Base-by-base conservation (phyloP, 83 land plant genomes). In the Diphasiastrum complanatum region DNA sequence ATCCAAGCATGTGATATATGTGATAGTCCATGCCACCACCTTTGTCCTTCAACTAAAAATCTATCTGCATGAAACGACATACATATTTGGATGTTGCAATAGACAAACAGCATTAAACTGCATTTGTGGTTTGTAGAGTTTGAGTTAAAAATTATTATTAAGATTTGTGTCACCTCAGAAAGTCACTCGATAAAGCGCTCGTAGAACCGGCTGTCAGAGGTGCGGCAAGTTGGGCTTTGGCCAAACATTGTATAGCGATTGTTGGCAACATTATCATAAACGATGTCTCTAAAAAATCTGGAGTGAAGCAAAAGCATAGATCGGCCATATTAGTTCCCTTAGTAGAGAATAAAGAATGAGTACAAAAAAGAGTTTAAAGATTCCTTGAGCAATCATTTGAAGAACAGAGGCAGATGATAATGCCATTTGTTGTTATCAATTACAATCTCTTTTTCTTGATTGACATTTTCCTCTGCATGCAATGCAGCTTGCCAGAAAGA, bases 231-330 rank as follows among this genome's bases (percentile, higher is more conserved):
- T 45, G 36, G 62, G 24, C 66, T 33, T 51, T 63, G 40, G 8
- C 97, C 97, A 75, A 91, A 85, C 18, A 91, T 22, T 12, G 66
- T 29, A 61, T 91, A 91, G 1, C 95, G 95, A 53, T 91, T 91
- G 65, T 82, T 64, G 20, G 97, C 95, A n/a, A 87, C 76, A 57
- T 68, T 81, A 40, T 87, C 97, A 73, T 91, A 91, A 19, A 72
- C 81, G 23, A 79, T 64, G 58, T 91, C 87, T 48, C 97, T 61
- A 28, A 85, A 4, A 40, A 91, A 79, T 65, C 93, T 87, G 80
- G 66, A 67, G 33, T 2, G 60, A 51, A 12, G 5, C 5, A 11
- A 57, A 45, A 43, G 27, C 19, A 55, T 3, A 36, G 19, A 24
- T 23, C 20, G 63, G 28, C 6, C 12, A 19, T 0, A 33, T 12